Conservation (phyloP, 768 basidiomycete genomes). For the Neoboletus magnificus region DNA sequence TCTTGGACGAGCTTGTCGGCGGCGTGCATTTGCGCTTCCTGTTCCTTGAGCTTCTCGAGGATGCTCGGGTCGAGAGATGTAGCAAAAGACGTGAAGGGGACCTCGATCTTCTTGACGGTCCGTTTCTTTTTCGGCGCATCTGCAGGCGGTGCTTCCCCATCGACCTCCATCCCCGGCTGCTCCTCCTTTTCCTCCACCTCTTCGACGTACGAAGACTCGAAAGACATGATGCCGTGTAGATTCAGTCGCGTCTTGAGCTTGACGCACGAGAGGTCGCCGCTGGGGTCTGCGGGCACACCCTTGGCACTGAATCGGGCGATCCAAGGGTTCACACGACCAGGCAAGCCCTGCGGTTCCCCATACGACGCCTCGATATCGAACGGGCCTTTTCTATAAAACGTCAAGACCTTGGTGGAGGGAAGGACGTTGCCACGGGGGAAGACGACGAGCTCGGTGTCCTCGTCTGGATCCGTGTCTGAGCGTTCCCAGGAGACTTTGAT, state of each 20-base stretch:
- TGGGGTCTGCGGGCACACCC: constrained; percentile 63
- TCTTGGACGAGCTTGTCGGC: constrained; percentile 96
- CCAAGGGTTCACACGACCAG: constrained; percentile 82
- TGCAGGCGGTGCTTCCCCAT: constrained; percentile 42
- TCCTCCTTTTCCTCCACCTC: constrained; percentile 79
- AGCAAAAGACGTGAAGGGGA: constrained; percentile 66
- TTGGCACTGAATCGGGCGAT: constrained; percentile 80
- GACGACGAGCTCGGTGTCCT: constrained; percentile 88
- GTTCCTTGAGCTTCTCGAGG: constrained; percentile 69
- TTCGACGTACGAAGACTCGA: constrained; percentile 84
- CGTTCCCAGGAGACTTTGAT: constrained; percentile 89
- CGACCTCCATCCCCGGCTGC: constrained; percentile 63
- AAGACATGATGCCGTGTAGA: constrained; percentile 80
- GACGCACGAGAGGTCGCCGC: constrained; percentile 74
- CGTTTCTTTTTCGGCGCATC: constrained; percentile 74
- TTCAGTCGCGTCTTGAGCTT: constrained; percentile 92
- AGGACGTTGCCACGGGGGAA: constrained; percentile 83
- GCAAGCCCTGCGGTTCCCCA: constrained; percentile 66
- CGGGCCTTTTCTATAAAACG: constrained; percentile 84
- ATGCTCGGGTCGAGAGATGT: constrained; percentile 60
- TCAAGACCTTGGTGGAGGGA: constrained; percentile 93
- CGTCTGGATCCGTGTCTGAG: constrained; percentile 70
- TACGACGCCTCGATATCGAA: constrained; percentile 90
- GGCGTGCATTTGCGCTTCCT: constrained; percentile 85
- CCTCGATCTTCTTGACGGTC: constrained; percentile 76